phyloP scores from a whole-genome alignment of 2,329 filamentous ascomycete genomes.

The Fusarium verrucosum region DNA sequence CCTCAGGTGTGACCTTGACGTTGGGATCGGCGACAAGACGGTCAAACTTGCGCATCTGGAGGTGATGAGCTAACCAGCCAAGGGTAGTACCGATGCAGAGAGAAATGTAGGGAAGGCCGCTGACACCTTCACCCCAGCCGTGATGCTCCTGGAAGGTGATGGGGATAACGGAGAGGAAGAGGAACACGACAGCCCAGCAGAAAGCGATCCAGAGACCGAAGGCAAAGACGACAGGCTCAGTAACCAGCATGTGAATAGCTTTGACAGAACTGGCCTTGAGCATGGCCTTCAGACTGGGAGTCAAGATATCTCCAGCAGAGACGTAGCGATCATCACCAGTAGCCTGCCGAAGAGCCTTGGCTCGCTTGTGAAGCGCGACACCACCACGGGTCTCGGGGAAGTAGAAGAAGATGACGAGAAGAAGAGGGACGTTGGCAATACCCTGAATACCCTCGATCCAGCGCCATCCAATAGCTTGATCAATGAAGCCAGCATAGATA shows the following conservation, averaged over 20 bases:
- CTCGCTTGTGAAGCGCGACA: conserved; percentile 35
- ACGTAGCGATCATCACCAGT: conserved; percentile 36
- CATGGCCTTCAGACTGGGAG: conserved; percentile 36
- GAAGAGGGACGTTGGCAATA: conserved; percentile 32
- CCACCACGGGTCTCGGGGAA: conserved; percentile 38
- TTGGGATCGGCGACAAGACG: conserved; percentile 28
- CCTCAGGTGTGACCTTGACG: conserved; percentile 36
- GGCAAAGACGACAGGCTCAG: conserved; percentile 39
- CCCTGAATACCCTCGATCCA: conserved; percentile 39
- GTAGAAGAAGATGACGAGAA: conserved; percentile 33
- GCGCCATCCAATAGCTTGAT: conserved; percentile 36
- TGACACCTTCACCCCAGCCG: conserved; percentile 31
- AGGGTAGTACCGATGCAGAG: conserved; percentile 34
- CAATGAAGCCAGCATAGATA: conserved; percentile 37
- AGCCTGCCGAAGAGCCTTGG: conserved; percentile 36
- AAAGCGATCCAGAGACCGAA: conserved; percentile 41
- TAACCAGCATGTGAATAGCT: conserved; percentile 39
- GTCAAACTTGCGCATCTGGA: conserved; percentile 39
- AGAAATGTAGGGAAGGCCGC: conserved; percentile 35
- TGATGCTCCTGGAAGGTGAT: conserved; percentile 37
- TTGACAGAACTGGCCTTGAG: conserved; percentile 37
- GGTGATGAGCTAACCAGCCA: conserved; percentile 34
- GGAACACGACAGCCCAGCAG: conserved; percentile 40
- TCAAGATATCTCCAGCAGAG: conserved; percentile 36
- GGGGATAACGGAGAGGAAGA: conserved; percentile 38